Conservation (phyloP, 257 asterid genomes). For the Ocimum tenuiflorum region DNA sequence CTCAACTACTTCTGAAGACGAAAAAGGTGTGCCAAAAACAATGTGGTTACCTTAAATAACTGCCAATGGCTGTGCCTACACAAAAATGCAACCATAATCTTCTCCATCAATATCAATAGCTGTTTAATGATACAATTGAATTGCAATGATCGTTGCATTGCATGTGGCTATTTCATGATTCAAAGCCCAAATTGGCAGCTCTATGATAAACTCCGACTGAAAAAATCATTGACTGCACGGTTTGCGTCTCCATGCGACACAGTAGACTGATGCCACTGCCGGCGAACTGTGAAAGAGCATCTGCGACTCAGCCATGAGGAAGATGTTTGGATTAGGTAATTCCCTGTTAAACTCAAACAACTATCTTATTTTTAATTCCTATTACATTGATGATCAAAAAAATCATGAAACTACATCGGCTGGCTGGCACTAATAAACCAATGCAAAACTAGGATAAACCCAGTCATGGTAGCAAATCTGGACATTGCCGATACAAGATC, state of each 20-base stretch:
- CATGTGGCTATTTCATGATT: no score
- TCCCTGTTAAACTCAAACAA: slow-evolving; percentile 30
- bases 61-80: no score
- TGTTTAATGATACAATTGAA: no score
- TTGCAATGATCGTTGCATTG: no score
- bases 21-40: no score
- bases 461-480: slow-evolving; percentile 48
- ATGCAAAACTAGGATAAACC: not conserved
- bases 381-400: not conserved
- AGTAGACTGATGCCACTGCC: not conserved
- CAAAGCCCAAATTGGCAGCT: not conserved
- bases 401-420: slow-evolving; percentile 1
- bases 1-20: no score
- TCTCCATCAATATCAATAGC: no score
- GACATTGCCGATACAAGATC: slow-evolving; percentile 96
- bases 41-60: slow-evolving; percentile 7
- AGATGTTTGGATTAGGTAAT: slow-evolving; percentile 71
- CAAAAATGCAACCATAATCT: no score
- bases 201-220: slow-evolving; percentile 55
- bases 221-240: slow-evolving; percentile 84
- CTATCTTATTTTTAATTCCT: no score
- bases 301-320: slow-evolving; percentile 70
- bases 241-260: slow-evolving; percentile 92
- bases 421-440: not conserved
- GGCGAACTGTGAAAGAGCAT: not conserved